Conservation (phyloP, 768 basidiomycete genomes). For the Amanita exitialis region DNA sequence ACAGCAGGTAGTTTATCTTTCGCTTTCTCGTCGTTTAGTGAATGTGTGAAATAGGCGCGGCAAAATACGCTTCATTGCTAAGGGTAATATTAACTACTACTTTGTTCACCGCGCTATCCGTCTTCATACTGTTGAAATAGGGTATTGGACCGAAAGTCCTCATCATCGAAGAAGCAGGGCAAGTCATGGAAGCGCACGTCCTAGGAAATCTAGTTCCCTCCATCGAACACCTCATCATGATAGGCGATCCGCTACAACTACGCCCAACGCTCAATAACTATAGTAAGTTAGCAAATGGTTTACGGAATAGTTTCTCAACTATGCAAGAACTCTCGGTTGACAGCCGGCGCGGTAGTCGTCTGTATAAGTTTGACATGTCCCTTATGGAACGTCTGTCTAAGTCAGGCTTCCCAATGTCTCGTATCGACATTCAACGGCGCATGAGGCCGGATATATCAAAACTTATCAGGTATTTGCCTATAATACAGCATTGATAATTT, state of each 20-base stretch:
- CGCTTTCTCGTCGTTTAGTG: not conserved
- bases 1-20: conserved; percentile 45
- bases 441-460: conserved; percentile 67
- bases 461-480: conserved; percentile 36
- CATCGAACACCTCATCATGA: conserved; percentile 65
- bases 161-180: conserved; percentile 75
- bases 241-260: conserved; percentile 75
- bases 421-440: conserved; percentile 60
- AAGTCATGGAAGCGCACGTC: conserved; percentile 73
- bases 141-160: conserved; percentile 50
- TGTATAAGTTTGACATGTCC: conserved; percentile 64
- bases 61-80: conserved; percentile 50
- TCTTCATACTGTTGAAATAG: conserved; percentile 20
- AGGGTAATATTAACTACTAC: conserved; percentile 25
- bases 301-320: not conserved
- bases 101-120: not conserved
- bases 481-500: not conserved
- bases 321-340: conserved; percentile 55
- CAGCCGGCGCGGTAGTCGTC: conserved; percentile 36
- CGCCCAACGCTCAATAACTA: conserved; percentile 60
- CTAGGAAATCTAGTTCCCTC: conserved; percentile 52
- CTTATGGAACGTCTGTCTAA: conserved; percentile 65
- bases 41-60: conserved; percentile 40
- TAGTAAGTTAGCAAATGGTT: conserved; percentile 23
- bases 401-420: conserved; percentile 54